Base-by-base conservation (phyloP, 495 filamentous ascomycete genomes). In the Parathielavia hyrcaniae region DNA sequence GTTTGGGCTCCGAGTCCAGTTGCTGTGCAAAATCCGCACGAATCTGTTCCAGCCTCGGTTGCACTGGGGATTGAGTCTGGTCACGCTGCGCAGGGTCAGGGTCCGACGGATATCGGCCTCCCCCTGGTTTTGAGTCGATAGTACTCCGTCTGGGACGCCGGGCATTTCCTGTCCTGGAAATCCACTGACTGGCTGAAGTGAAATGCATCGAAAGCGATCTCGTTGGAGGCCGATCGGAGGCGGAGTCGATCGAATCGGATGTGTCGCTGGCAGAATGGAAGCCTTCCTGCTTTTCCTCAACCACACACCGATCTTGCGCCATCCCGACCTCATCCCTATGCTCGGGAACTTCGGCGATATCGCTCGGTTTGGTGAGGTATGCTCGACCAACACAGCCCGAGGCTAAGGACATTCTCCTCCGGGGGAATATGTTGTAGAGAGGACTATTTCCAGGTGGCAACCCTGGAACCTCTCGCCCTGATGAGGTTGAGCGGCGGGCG, bases 151-250 rank as follows among this genome's bases (percentile, higher is more conserved):
- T 78, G 23, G 70, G 69, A 17, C 74, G 72, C 50, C 77, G 69
- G 19, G 79, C 60, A 62, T 78, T 81, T 46, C 78, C 73, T 14
- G 71, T 74, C 62, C 71, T 75, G 12, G 76, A 59, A 50, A 80
- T 74, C 79, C 78, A 81, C 35, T 64, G 75, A 43, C 67, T 67
- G 9, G 77, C 74, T 9, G 78, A 77, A 59, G 70, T 74, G 57
- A 81, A 80, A 58, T 80, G 77, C 74, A 79, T 76, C 39, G 80
- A 82, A 34, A 80, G 68, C 53, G 80, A 79, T 38, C 71, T 71
- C 44, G 74, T 68, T 17, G 77, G 69, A 43, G 63, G 71, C 55
- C 72, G 74, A 16, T 75, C 74, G 5, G 73, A 69, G 11, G 72
- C 62, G 32, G 61, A 55, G 11, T 67, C 64, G 43, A 59, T 41